These are phyloP conservation scores for Fusarium agapanthi DNA, from an alignment of 2,329 filamentous ascomycete genomes.

Conservation along the genomic window DNA sequence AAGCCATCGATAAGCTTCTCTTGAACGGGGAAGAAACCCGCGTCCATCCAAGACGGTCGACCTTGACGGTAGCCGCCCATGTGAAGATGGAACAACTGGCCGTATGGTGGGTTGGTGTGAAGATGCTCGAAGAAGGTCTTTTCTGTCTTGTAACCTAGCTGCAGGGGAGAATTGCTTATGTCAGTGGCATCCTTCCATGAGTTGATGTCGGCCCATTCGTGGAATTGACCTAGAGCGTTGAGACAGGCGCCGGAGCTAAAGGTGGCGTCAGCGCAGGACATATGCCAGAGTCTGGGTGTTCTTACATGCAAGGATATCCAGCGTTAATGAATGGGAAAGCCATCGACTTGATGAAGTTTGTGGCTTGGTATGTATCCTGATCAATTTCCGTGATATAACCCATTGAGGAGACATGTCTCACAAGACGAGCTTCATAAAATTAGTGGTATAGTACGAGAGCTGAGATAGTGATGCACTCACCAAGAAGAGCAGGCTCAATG, in stretches of 20 bases:
- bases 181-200: constrained; percentile 45
- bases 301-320: constrained; percentile 47
- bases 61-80: constrained; percentile 51
- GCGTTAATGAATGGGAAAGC: constrained; percentile 47
- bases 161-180: constrained; percentile 42
- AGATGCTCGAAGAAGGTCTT: constrained; percentile 48
- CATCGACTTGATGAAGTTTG: constrained; percentile 50
- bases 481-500: constrained; percentile 9
- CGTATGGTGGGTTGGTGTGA: constrained; percentile 42
- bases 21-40: constrained; percentile 48
- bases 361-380: constrained; percentile 48
- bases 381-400: constrained; percentile 50
- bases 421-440: constrained; percentile 38
- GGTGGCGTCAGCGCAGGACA: background rate
- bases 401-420: constrained; percentile 51
- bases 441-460: fast-evolving
- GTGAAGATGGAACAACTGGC: constrained; percentile 49
- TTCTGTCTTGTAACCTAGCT: constrained; percentile 47
- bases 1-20: constrained; percentile 44
- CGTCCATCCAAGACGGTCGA: constrained; percentile 47
- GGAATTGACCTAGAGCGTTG: constrained; percentile 40
- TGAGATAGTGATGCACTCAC: background rate
- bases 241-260: constrained; percentile 19
- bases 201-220: constrained; percentile 43
- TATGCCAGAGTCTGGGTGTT: fast-evolving